Evolutionary conservation across 108 stramenopile species (phyloP), one percentile per base, ranked within the genome.

Genomic region (Parietichytrium sp.): DNA sequence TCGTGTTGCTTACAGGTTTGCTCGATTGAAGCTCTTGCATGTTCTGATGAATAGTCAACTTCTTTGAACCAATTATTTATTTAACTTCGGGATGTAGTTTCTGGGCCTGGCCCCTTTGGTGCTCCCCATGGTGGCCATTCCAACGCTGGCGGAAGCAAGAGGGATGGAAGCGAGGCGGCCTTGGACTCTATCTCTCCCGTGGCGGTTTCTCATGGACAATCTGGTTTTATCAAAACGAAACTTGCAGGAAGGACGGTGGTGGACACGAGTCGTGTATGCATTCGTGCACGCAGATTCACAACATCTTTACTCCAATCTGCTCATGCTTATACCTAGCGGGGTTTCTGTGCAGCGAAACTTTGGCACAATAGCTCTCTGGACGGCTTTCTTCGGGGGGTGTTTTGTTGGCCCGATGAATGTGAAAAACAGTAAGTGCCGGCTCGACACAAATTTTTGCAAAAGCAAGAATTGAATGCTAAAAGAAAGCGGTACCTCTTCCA

Each of bases 41-140:
- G n/a, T n/a, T n/a, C n/a, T n/a, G n/a, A n/a, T n/a, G n/a, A n/a
- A n/a, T n/a, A n/a, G n/a, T n/a, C n/a, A n/a, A n/a, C n/a, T n/a
- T n/a, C n/a, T n/a, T n/a, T n/a, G n/a, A n/a, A n/a, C n/a, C n/a
- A n/a, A n/a, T n/a, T n/a, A n/a, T n/a, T n/a, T n/a, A n/a, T n/a
- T n/a, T n/a, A n/a, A n/a, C n/a, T n/a, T n/a, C n/a, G n/a, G n/a
- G n/a, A n/a, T n/a, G n/a, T n/a, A 54, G 54, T 12, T 72, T 27
- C 10, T 72, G 61, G 61, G 61, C 42, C 42, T 72, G n/a, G 61
- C 61, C 38, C 61, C 61, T 42, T 45, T 72, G 23, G 25, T 72
- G 18, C 38, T 72, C 3, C 61, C 61, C 23, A 33, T 72, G 0
- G 38, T 72, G 16, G 45, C 61, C 2, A 72, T 25, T 10, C 61